phyloP scores from a whole-genome alignment of 768 basidiomycete genomes.

The Cyclocybe aegerita region DNA sequence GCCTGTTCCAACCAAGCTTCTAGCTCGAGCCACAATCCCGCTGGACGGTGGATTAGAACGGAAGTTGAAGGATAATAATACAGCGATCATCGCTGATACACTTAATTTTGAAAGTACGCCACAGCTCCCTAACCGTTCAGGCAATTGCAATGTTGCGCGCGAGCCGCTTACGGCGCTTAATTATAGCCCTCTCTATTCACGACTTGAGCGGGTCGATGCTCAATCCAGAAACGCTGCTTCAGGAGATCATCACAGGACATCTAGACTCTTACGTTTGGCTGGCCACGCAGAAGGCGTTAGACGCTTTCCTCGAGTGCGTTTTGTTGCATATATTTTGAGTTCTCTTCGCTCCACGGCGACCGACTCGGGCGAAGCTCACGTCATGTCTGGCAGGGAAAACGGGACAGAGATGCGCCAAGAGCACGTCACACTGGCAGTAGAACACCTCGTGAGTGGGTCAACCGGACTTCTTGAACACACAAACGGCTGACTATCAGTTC shows the following conservation, averaged over 20 bases:
- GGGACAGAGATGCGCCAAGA: background rate
- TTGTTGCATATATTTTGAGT: background rate
- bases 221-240: constrained; percentile 17
- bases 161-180: constrained; percentile 1
- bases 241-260: constrained; percentile 13
- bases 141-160: too few relatives aligned
- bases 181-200: constrained; percentile 15
- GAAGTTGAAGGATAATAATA: constrained; percentile 17
- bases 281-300: constrained; percentile 28
- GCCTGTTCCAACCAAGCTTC: too few relatives aligned
- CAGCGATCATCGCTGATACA: constrained; percentile 42
- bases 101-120: constrained; percentile 43
- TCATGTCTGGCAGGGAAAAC: background rate
- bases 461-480: constrained; percentile 6
- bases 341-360: background rate
- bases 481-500: too few relatives aligned
- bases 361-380: too few relatives aligned
- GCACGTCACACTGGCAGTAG: constrained; percentile 15
- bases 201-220: constrained; percentile 28
- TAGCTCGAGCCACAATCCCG: background rate
- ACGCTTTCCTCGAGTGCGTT: constrained; percentile 11
- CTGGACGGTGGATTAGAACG: constrained; percentile 4
- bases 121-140: background rate
- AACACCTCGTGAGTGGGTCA: constrained; percentile 27
- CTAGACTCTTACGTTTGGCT: constrained; percentile 31